Percentiles rank a stretch among this genome's conserved stretches.
Evolutionary conservation across 2,329 filamentous ascomycete species (phyloP).

Genomic region (Xylaria sp.): DNA sequence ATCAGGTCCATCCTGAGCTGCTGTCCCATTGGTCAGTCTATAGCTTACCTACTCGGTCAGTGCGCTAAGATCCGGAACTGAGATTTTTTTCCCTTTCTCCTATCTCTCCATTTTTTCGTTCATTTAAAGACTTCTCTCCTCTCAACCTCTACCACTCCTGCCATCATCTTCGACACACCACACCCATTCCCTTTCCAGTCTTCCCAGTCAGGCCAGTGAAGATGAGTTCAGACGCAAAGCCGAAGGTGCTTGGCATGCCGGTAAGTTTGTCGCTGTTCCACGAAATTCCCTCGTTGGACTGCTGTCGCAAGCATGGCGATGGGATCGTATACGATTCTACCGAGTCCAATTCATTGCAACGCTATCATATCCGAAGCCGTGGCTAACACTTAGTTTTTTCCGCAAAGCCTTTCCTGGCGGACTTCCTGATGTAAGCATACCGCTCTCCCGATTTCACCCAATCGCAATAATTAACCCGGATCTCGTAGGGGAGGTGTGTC

Average conservation of each 20-base stretch:
- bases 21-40: background rate
- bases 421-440: conserved; percentile 77
- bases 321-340: conserved; percentile 36
- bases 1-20: background rate
- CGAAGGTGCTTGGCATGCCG: conserved; percentile 74
- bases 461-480: background rate
- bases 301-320: conserved; percentile 38
- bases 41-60: conserved; percentile 8
- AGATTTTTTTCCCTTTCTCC: conserved; percentile 12
- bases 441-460: background rate
- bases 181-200: conserved; percentile 47
- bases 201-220: conserved; percentile 47
- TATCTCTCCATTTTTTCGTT: conserved; percentile 12
- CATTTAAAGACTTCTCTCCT: conserved; percentile 15
- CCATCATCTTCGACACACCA: conserved; percentile 16
- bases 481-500: conserved; percentile 93
- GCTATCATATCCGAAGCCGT: background rate
- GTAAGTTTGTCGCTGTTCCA: conserved; percentile 52
- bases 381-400: background rate
- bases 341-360: background rate
- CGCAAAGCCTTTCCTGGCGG: conserved; percentile 86
- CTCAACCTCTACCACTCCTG: background rate
- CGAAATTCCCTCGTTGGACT: conserved; percentile 39
- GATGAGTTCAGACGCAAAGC: conserved; percentile 68
- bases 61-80: conserved; percentile 19